Conservation (phyloP, 192 early-diverging fungal genomes). For the Backusella morwellensis region DNA sequence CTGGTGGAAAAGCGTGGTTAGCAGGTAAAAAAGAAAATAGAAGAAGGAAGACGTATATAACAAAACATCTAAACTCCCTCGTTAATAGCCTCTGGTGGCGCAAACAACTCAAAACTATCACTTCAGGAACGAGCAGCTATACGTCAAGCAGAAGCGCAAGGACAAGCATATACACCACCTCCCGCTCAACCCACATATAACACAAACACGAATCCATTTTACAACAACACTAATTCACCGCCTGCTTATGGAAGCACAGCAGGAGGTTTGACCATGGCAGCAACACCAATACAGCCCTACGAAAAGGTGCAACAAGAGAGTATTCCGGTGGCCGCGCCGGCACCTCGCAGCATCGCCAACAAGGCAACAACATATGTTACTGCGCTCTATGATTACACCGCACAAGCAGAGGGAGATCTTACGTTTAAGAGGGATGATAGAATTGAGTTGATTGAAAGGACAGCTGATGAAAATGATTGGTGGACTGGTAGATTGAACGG, state of each 20-base stretch:
- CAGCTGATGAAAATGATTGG: conserved; percentile 41
- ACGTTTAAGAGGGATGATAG: conserved; percentile 38
- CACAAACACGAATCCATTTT: neutral
- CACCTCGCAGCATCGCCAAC: neutral
- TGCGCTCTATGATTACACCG: conserved; percentile 41
- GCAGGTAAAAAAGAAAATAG: conserved; percentile 18
- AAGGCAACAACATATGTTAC: conserved; percentile 15
- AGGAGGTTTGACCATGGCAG: neutral
- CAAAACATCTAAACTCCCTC: neutral
- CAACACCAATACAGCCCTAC: neutral
- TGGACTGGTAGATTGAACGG: conserved; percentile 42
- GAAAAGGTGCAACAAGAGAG: neutral
- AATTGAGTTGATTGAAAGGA: conserved; percentile 40
- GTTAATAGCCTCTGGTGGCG: conserved; percentile 19
- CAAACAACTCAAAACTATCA: conserved; percentile 22
- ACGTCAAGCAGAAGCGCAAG: conserved; percentile 21
- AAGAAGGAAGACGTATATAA: neutral
- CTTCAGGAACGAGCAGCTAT: conserved; percentile 28
- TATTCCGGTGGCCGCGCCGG: neutral
- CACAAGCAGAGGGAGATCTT: conserved; percentile 41
- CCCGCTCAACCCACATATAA: neutral
- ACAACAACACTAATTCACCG: conserved; percentile 7
- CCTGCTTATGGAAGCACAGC: conserved; percentile 6
- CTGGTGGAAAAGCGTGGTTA: conserved; percentile 35
- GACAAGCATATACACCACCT: neutral